Evolutionary conservation across 345 rosid species (phyloP).

Genomic region (Salix dunnii): DNA sequence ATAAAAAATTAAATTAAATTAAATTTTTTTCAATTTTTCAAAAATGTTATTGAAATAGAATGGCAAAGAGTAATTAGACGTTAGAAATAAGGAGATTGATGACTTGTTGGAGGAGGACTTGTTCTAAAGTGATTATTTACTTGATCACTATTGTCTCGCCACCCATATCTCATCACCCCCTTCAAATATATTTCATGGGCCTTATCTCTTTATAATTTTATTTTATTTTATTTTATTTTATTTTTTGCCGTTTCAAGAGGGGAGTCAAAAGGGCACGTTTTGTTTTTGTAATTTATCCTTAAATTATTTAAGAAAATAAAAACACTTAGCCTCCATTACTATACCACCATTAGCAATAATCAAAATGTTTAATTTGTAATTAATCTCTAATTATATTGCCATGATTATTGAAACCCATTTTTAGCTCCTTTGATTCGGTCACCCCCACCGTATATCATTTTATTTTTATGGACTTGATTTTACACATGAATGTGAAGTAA

Average conservation of each 20-base stretch:
- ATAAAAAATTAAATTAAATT: no score
- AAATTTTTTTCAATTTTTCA: no score
- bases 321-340: neutral
- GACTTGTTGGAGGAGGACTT: slow-evolving; percentile 6
- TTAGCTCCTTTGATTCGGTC: neutral
- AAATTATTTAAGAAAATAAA: neutral
- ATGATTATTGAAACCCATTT: slow-evolving; percentile 1
- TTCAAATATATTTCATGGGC: neutral
- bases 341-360: neutral
- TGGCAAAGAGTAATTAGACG: no score
- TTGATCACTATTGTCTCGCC: slow-evolving; percentile 11
- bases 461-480: neutral
- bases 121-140: slow-evolving; percentile 9
- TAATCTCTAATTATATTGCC: neutral
- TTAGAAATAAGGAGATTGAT: neutral
- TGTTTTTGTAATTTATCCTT: neutral
- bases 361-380: neutral
- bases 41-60: no score
- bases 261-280: slow-evolving; percentile 29
- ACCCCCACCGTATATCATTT: neutral
- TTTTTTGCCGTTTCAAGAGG: slow-evolving; percentile 37
- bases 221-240: neutral
- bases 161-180: slow-evolving; percentile 7
- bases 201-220: neutral
- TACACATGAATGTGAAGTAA: no score